These are phyloP conservation scores for Sclerotinia glacialis DNA, from an alignment of 2,329 filamentous ascomycete species.

Conservation along the genomic window DNA sequence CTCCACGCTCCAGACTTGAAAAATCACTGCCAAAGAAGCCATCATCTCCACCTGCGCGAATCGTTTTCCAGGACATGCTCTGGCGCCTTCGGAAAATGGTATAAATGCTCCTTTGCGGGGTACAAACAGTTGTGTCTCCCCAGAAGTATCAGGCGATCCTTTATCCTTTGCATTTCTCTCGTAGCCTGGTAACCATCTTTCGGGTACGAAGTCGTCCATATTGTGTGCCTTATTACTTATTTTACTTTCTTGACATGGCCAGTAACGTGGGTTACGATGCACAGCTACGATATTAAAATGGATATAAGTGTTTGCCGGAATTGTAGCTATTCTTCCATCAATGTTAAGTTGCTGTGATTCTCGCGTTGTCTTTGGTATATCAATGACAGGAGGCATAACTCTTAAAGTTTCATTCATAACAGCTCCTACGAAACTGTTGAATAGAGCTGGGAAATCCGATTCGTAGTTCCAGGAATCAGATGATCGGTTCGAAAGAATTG, in stretches of 20 bases:
- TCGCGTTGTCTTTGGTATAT: constrained; percentile 65
- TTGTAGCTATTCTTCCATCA: constrained; percentile 23
- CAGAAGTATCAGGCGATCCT: neutral
- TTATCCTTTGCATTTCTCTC: neutral
- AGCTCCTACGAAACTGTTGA: constrained; percentile 69
- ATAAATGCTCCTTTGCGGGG: constrained; percentile 31
- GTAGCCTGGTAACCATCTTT: constrained; percentile 49
- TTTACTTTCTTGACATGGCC: constrained; percentile 42
- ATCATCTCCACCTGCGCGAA: constrained; percentile 39
- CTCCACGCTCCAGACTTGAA: constrained; percentile 27
- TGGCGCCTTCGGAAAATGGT: constrained; percentile 37
- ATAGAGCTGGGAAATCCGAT: constrained; percentile 58
- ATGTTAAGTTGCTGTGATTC: constrained; percentile 53
- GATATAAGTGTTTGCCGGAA: constrained; percentile 41
- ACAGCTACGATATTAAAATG: constrained; percentile 45
- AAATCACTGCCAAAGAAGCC: constrained; percentile 31
- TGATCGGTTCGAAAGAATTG: constrained; percentile 57
- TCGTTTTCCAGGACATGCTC: constrained; percentile 40
- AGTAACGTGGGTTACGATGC: constrained; percentile 56
- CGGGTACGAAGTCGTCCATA: constrained; percentile 49
- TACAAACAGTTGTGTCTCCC: neutral
- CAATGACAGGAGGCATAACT: constrained; percentile 65
- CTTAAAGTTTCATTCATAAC: constrained; percentile 76
- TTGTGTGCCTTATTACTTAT: constrained; percentile 29
- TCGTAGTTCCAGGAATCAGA: constrained; percentile 70